phyloP scores from a whole-genome alignment of 257 asterid species.

The Fraxinus cuspidata region DNA sequence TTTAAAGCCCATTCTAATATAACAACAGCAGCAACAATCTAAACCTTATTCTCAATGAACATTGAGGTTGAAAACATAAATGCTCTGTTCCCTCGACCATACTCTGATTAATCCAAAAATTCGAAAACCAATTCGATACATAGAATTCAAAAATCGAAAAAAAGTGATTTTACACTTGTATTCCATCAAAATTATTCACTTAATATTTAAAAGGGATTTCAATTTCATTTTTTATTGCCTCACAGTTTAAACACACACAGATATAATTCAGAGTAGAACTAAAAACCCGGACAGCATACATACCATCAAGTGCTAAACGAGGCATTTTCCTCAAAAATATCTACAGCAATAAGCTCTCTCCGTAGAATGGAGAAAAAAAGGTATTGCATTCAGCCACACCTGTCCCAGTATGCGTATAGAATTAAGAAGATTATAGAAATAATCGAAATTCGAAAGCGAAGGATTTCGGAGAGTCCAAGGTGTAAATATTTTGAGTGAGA shows the following conservation, averaged over 20 bases:
- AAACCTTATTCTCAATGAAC: not conserved
- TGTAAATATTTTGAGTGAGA: constrained; percentile 14
- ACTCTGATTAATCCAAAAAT: not conserved
- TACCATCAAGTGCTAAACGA: constrained; percentile 40
- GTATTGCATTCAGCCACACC: constrained; percentile 17
- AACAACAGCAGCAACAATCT: not conserved
- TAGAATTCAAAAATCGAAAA: not conserved
- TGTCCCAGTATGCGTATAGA: not conserved
- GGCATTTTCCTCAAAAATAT: constrained; percentile 32
- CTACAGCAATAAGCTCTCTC: constrained; percentile 7
- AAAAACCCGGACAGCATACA: not conserved
- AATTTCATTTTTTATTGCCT: not conserved
- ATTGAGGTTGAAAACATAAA: not conserved
- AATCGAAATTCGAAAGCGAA: constrained; percentile 37
- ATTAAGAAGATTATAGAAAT: constrained; percentile 30
- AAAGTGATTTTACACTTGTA: no score
- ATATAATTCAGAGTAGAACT: not conserved
- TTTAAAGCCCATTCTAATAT: not conserved
- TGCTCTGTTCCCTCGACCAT: not conserved
- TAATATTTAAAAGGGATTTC: no score
- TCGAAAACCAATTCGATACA: not conserved
- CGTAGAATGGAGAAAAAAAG: constrained; percentile 3
- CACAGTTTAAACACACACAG: not conserved
- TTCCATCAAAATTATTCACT: no score
- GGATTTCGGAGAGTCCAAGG: constrained; percentile 32